A percentile compares a stretch with the other conserved stretches of the same genome.
phyloP scores from a whole-genome alignment of 108 stramenopile genomes.

The Heterococcus sp. region DNA sequence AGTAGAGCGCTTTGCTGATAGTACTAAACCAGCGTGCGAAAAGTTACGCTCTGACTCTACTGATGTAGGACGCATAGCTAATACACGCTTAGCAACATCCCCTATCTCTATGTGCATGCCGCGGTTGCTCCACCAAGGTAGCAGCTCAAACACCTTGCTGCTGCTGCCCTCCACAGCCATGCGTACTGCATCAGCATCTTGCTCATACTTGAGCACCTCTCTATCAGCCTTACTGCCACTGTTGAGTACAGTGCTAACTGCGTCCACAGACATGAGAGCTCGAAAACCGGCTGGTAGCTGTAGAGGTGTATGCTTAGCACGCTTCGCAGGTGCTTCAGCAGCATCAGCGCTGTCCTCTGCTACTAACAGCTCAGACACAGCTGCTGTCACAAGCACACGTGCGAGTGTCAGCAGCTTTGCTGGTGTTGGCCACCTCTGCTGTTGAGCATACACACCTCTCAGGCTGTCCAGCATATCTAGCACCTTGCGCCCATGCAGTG shows the following conservation, averaged over 20 bases:
- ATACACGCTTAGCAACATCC: not conserved
- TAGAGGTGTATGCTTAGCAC: too few species aligned
- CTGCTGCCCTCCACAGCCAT: not conserved
- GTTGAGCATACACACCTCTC: too few species aligned
- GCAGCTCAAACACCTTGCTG: not conserved
- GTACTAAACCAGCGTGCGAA: not conserved
- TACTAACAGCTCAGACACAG: too few species aligned
- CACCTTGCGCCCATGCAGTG: too few species aligned
- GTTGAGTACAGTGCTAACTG: not conserved
- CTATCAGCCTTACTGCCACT: not conserved
- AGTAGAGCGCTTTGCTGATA: not conserved
- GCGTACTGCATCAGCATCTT: not conserved
- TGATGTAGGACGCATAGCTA: not conserved
- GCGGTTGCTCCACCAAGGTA: not conserved
- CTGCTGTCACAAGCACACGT: too few species aligned
- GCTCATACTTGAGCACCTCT: not conserved
- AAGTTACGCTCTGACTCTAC: not conserved
- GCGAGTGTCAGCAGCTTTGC: too few species aligned
- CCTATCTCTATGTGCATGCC: not conserved
- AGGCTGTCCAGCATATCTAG: too few species aligned
- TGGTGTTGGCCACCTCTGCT: too few species aligned
- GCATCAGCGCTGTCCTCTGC: too few species aligned
- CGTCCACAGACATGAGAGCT: too few species aligned
- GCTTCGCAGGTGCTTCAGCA: too few species aligned
- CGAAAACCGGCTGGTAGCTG: too few species aligned